phyloP scores from a whole-genome alignment of 2,329 filamentous ascomycete species.

The Xylogone sp. region DNA sequence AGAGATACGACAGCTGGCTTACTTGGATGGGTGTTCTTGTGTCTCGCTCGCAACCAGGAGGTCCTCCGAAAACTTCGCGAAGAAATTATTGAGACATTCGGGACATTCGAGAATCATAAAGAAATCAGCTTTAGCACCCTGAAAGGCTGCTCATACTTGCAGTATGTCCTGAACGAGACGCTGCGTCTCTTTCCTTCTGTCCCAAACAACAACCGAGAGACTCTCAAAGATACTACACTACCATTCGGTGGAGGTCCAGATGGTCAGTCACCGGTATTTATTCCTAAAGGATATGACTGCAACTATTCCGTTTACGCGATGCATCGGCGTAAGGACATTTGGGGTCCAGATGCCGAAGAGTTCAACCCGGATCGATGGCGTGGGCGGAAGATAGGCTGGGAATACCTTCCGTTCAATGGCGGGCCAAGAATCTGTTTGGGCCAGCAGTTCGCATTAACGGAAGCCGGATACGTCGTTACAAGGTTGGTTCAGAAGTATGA shows the following conservation, averaged over 20 bases:
- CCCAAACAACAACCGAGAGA: slow-evolving; percentile 17
- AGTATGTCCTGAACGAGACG: slow-evolving; percentile 49
- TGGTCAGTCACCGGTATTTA: slow-evolving; percentile 18
- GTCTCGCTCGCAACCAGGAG: slow-evolving; percentile 36
- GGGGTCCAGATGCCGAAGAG: slow-evolving; percentile 2
- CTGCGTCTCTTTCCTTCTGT: slow-evolving; percentile 32
- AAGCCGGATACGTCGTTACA: slow-evolving; percentile 6
- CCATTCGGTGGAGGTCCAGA: slow-evolving; percentile 25
- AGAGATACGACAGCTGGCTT: slow-evolving; percentile 48
- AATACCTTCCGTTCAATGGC: slow-evolving; percentile 9
- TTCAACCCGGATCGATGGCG: slow-evolving; percentile 21
- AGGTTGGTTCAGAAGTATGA: slow-evolving; percentile 5
- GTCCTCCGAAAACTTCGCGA: slow-evolving; percentile 36
- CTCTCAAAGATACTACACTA: slow-evolving; percentile 14
- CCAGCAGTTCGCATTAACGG: slow-evolving; percentile 10
- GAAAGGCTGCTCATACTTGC: slow-evolving; percentile 35
- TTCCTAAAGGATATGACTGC: slow-evolving; percentile 15
- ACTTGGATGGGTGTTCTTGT: slow-evolving; percentile 40
- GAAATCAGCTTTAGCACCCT: neutral
- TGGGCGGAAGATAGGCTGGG: neutral
- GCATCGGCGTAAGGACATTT: slow-evolving; percentile 30
- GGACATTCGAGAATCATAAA: neutral
- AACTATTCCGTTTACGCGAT: slow-evolving; percentile 19
- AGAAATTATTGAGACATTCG: slow-evolving; percentile 12
- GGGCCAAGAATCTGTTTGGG: slow-evolving; percentile 41